Evolutionary conservation across 345 rosid species (phyloP).

Genomic region (Euphorbia lathyris): DNA sequence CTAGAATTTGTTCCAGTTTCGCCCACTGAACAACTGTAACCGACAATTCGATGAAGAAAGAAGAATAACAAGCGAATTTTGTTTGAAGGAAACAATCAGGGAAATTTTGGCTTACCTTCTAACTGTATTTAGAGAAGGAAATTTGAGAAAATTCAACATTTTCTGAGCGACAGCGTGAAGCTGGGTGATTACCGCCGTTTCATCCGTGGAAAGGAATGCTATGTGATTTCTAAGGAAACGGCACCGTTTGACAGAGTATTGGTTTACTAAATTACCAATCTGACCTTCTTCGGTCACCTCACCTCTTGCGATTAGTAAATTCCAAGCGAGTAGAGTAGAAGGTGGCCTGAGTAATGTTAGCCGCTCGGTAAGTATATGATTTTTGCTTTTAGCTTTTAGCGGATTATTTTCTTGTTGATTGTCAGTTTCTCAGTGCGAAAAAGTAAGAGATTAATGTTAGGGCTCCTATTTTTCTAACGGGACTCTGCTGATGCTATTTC

Average conservation of each 20-base stretch:
- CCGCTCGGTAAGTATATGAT: background rate
- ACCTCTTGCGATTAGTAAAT: background rate
- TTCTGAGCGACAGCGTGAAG: background rate
- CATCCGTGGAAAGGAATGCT: background rate
- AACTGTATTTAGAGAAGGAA: background rate
- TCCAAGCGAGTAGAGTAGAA: background rate
- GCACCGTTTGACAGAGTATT: background rate
- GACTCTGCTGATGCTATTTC: background rate
- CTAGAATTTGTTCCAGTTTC: conserved; percentile 6
- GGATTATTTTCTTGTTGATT: background rate
- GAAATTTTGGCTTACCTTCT: background rate
- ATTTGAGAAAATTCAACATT: conserved; percentile 4
- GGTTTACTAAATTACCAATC: background rate
- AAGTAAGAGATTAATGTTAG: background rate
- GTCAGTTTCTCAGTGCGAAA: too few species aligned
- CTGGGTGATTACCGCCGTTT: background rate
- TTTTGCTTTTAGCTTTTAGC: background rate
- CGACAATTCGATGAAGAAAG: background rate
- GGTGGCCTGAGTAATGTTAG: background rate
- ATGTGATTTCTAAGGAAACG: background rate
- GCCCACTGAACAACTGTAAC: conserved; percentile 2
- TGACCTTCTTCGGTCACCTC: background rate
- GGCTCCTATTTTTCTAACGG: background rate
- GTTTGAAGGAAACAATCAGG: background rate
- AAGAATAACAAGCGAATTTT: background rate